Base-by-base conservation (phyloP, 192 early-diverging fungal species). In the Coemansia brasiliensis region DNA sequence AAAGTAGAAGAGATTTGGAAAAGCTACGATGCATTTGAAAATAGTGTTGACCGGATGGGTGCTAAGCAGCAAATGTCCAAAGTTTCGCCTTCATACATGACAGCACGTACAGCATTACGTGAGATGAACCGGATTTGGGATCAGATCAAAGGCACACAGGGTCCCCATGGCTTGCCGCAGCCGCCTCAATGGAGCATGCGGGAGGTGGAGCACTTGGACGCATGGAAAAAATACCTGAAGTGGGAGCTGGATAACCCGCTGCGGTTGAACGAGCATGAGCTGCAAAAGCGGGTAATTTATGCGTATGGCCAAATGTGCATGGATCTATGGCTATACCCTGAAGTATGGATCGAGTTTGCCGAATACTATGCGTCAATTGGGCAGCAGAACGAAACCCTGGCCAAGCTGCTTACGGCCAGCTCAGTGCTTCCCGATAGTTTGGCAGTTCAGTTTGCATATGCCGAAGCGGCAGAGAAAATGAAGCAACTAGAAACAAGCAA, bases 1-100 rank as follows among this genome's bases (percentile, higher is more conserved):
- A 93, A 94, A 45, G 84, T 98, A 12, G 94, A 96, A 55, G 83
- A 88, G 63, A 83, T 98, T 12, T 98, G 96, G 96, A 94, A 94
- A 52, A 87, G 94, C 38, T 96, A 96, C 71, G 96, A 98, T 72
- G 72, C 85, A 22, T 96, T 90, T 79, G 94, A 96, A 59, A 95
- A 92, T 61, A 79, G 77, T 5, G 72, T 93, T 15, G 93, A 92
- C 71, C 87, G 92, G 59, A 86, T 50, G 35, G 50, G 48, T 3
- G 94, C 94, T 44, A 98, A 96, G 72, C 94, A 94, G 59, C 87
- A 90, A 59, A 68, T 96, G 17, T 82, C 84, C 35, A 94, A 94
- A 55, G 70, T 85, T 27, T 95, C 94, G 4, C 83, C 93, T 32
- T 82, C 84, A 17, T 98, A 98, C 64, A 98, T 96, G 92, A 91